Evolutionary conservation across 345 rosid genomes (phyloP).

Genomic region (Physaria fendleri): DNA sequence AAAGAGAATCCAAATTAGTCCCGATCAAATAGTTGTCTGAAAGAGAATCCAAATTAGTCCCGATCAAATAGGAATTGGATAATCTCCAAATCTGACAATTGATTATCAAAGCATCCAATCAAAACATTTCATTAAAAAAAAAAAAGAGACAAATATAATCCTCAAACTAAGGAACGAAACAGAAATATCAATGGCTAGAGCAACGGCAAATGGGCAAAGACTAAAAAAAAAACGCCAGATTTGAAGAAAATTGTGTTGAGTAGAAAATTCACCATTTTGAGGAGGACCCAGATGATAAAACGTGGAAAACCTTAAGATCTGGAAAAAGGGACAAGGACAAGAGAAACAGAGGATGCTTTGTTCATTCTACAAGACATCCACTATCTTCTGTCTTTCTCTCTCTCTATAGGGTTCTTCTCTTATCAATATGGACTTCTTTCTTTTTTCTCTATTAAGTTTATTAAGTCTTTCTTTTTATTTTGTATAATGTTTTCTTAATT

Average conservation of each 20-base stretch:
- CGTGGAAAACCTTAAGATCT: conserved; percentile 70
- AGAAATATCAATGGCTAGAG: no score
- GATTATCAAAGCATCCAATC: conserved; percentile 39
- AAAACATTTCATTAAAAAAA: no score
- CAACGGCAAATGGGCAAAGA: conserved; percentile 24
- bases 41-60: conserved; percentile 50
- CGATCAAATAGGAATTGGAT: conserved; percentile 43
- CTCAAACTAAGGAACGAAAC: no score
- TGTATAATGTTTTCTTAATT: conserved; percentile 27
- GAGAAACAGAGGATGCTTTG: conserved; percentile 54
- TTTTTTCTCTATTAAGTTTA: no score
- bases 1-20: no score
- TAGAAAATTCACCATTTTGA: conserved; percentile 48
- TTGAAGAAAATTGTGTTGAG: conserved; percentile 6
- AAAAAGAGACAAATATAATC: neutral
- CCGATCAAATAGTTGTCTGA: no score
- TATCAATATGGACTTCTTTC: conserved; percentile 26
- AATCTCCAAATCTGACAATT: conserved; percentile 51
- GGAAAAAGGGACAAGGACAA: conserved; percentile 41
- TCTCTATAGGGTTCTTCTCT: conserved; percentile 27
- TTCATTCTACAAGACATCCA: conserved; percentile 39
- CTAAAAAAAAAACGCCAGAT: conserved; percentile 5
- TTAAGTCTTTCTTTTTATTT: conserved; percentile 50
- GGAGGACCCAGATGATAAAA: conserved; percentile 55
- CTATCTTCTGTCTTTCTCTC: no score